Conservation (phyloP, 2,329 filamentous ascomycete species). For the Talaromyces sp. region DNA sequence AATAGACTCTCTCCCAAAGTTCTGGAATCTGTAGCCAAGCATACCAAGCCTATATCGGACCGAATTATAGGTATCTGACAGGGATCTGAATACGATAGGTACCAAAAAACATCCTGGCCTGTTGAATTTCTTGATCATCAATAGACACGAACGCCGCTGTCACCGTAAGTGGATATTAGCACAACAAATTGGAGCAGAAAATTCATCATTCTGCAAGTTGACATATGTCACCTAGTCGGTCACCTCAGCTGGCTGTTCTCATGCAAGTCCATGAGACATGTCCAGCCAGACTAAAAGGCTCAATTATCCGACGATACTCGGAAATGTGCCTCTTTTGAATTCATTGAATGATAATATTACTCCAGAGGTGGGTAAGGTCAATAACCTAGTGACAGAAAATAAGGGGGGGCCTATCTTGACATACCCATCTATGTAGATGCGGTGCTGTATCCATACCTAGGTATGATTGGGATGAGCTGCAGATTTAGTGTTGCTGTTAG, state of each 20-base stretch:
- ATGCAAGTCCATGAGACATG: conserved; percentile 10
- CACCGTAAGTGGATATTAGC: conserved; percentile 39
- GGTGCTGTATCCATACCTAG: too few relatives aligned
- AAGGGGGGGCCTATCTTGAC: background rate
- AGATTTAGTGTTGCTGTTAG: background rate
- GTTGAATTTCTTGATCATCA: conserved; percentile 21
- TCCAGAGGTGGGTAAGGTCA: background rate
- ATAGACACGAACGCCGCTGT: conserved; percentile 34
- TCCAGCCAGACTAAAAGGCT: background rate
- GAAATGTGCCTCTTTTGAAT: background rate
- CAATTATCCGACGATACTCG: background rate
- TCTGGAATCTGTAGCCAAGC: background rate
- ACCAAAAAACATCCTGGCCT: background rate
- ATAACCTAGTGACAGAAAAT: background rate
- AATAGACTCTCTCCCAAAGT: background rate
- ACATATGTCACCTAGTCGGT: background rate
- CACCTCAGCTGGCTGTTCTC: background rate
- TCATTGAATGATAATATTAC: background rate
- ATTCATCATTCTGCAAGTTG: background rate
- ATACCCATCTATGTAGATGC: background rate
- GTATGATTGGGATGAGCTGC: background rate
- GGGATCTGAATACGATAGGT: background rate
- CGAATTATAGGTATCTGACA: background rate
- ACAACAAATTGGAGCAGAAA: conserved; percentile 24
- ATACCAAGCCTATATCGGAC: background rate